Base-by-base conservation (phyloP, 1,284 basidiomycete genomes). In the Apiotrichum laibachii region DNA sequence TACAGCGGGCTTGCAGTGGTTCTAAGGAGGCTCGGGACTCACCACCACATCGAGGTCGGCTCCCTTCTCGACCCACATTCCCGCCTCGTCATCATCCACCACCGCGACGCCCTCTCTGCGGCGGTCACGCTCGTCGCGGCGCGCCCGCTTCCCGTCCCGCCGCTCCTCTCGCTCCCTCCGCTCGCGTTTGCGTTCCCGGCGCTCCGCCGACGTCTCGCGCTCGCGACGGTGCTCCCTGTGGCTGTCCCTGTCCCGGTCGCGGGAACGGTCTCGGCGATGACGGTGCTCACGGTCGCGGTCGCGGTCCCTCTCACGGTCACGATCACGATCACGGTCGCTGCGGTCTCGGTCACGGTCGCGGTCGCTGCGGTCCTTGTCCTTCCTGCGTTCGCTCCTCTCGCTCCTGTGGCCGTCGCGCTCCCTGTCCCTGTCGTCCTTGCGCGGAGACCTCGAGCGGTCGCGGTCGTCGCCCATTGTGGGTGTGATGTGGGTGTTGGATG, bases 21-120 rank as follows among this genome's bases (percentile, higher is more conserved):
- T n/a, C n/a, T n/a, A 7, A 47, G 11, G 11, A 11, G 35, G 31
- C 19, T 37, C 37, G 37, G 15, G 2, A 80, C 84, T 69, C 69
- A 90, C 90, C 68, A 86, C 86, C 78, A 86, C 85, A 70, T 88
- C 49, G 9, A 50, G 16, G 11, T 39, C 86, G 48, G 91, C 85
- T 67, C 90, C 88, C 81, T 90, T 91, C 78, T 92, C 90, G 40
- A 88, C 83, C 90, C 91, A 92, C 80, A 89, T 84, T 64, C 86
- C 86, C 66, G 82, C 79, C 37, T 82, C 81, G 70, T 88, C 85
- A 58, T 88, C 87, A 65, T 88, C 88, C 2, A 86, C 82, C 31
- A 88, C 83, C 18, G 66, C 60, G n/a, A 73, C 45, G 0, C 66
- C 68, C n/a, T 62, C 65, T 13, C 49, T 63, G 50, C 58, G 43